phyloP scores from a whole-genome alignment of 1,139 yeast genomes.

The Geotrichum citri-aurantii region DNA sequence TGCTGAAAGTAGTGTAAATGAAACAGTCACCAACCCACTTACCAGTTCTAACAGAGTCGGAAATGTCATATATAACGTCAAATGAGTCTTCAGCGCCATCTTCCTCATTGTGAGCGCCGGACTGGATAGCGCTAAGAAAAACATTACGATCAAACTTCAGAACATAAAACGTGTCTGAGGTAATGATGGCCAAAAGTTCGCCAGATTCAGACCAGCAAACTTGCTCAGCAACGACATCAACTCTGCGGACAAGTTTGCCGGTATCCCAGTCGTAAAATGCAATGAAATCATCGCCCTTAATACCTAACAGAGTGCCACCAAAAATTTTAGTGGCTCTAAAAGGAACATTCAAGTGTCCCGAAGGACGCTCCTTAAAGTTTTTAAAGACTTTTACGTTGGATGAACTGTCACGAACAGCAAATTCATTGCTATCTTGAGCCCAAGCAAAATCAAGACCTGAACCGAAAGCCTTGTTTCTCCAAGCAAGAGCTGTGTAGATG shows the following conservation, averaged over 20 bases:
- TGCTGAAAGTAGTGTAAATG: constrained; percentile 77
- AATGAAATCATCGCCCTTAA: constrained; percentile 62
- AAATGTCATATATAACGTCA: constrained; percentile 75
- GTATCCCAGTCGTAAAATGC: constrained; percentile 93
- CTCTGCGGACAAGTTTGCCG: constrained; percentile 76
- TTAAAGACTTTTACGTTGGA: constrained; percentile 66
- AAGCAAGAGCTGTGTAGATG: constrained; percentile 91
- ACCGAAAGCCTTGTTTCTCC: constrained; percentile 96
- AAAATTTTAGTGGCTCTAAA: constrained; percentile 76
- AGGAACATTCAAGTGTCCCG: constrained; percentile 50
- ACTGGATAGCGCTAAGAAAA: constrained; percentile 58
- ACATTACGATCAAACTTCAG: constrained; percentile 64
- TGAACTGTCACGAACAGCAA: constrained; percentile 71
- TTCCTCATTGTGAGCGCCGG: constrained; percentile 57
- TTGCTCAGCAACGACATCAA: constrained; percentile 62
- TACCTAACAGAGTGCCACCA: constrained; percentile 82
- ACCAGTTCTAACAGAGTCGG: constrained; percentile 80
- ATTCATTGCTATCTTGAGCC: constrained; percentile 86
- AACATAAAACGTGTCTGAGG: constrained; percentile 76
- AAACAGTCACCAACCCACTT: constrained; percentile 97
- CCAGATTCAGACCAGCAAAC: constrained; percentile 94
- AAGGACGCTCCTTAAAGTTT: constrained; percentile 74
- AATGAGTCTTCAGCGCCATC: constrained; percentile 86
- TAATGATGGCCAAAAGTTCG: constrained; percentile 71
- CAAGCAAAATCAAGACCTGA: constrained; percentile 87